Evolutionary conservation across 208 protist genomes (phyloP).

Genomic region (Phytomonas serpens): DNA sequence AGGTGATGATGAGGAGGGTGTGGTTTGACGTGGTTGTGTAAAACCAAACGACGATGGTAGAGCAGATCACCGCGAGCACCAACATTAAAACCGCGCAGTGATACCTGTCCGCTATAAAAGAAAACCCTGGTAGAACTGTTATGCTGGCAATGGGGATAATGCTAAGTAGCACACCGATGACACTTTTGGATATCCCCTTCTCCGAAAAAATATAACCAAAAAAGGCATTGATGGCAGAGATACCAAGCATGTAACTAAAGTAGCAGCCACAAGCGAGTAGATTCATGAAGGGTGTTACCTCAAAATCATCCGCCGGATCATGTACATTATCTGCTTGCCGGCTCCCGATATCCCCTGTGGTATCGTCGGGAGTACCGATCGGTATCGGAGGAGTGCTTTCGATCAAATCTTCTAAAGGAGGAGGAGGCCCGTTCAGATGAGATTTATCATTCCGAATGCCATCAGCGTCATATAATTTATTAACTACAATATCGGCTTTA

Average conservation of each 20-base stretch:
- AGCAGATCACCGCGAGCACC: conserved; percentile 10
- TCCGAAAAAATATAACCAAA: conserved; percentile 29
- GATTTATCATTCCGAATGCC: not conserved
- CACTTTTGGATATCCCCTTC: conserved; percentile 22
- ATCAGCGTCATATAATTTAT: not conserved
- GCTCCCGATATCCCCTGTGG: not conserved
- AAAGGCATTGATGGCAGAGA: conserved; percentile 22
- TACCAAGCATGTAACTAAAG: conserved; percentile 35
- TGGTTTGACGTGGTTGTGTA: conserved; percentile 5
- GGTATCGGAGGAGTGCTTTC: not conserved
- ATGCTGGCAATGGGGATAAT: conserved; percentile 24
- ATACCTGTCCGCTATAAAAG: conserved; percentile 38
- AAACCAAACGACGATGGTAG: conserved; percentile 13
- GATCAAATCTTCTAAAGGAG: not conserved
- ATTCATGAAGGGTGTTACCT: not conserved
- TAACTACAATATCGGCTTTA: not conserved
- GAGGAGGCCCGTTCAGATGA: not conserved
- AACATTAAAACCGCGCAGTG: conserved; percentile 28
- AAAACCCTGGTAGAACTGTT: conserved; percentile 32
- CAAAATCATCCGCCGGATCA: not conserved
- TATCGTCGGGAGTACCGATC: not conserved
- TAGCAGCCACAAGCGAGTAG: conserved; percentile 16
- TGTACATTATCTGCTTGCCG: not conserved
- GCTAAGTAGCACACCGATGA: conserved; percentile 29
- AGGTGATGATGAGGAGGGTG: conserved; percentile 10